Conservation (phyloP, 2,329 filamentous ascomycete genomes). For the Pezizomycotina sp. region DNA sequence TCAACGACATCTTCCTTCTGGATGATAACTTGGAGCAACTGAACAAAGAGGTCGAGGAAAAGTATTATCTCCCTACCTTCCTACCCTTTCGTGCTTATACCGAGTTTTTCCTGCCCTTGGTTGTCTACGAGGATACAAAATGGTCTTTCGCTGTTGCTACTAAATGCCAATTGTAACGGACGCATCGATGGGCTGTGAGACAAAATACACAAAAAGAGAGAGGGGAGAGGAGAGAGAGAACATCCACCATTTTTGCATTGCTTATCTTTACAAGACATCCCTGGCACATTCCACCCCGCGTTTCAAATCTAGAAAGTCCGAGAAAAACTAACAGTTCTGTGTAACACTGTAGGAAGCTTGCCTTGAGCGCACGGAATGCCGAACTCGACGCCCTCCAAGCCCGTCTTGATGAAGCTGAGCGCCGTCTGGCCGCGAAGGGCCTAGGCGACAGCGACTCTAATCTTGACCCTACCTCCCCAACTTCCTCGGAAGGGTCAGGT, state of each 20-base stretch:
- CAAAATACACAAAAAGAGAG: no score
- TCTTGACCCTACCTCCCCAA: conserved; percentile 12
- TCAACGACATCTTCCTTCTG: conserved; percentile 25
- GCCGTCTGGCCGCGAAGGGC: conserved; percentile 21
- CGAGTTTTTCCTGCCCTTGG: no score
- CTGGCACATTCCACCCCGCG: conserved; percentile 1
- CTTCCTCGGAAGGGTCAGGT: conserved; percentile 6
- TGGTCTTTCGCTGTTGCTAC: background rate
- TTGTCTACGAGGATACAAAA: no score
- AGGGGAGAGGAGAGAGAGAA: background rate
- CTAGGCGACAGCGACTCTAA: no score
- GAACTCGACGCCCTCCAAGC: conserved; percentile 25
- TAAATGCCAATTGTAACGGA: background rate
- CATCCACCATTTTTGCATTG: background rate
- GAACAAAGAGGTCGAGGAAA: conserved; percentile 23
- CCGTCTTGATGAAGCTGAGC: conserved; percentile 24
- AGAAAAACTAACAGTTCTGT: conserved; percentile 1
- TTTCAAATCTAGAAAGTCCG: background rate
- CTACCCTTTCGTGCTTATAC: background rate
- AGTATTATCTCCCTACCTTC: conserved; percentile 18
- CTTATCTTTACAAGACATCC: conserved; percentile 3
- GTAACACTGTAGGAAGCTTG: conserved; percentile 20
- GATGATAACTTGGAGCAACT: conserved; percentile 23
- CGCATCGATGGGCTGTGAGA: no score
- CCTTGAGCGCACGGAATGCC: conserved; percentile 22